These are phyloP conservation scores for Coemansia sp. DNA, from an alignment of 371 early-diverging fungal genomes.

Conservation along the genomic window DNA sequence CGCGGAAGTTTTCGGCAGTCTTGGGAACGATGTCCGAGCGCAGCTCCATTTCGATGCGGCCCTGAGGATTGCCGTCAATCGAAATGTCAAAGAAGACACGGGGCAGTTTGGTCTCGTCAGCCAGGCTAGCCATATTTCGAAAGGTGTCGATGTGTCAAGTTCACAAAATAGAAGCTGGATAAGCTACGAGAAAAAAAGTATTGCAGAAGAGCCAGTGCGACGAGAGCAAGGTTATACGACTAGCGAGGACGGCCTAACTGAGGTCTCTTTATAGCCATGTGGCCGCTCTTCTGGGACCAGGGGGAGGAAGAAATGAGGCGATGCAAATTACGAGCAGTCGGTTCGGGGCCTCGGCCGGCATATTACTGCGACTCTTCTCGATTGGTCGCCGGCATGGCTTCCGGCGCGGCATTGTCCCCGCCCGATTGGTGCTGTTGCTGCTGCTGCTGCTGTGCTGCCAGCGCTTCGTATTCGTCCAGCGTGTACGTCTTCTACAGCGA, in stretches of 20 bases:
- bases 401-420: too few relatives aligned
- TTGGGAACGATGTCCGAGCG: slow-evolving; percentile 90
- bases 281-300: slow-evolving; percentile 1
- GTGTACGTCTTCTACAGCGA: slow-evolving; percentile 13
- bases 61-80: slow-evolving; percentile 71
- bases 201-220: too few relatives aligned
- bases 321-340: neutral
- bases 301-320: neutral
- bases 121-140: slow-evolving; percentile 12
- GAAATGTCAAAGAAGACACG: slow-evolving; percentile 87
- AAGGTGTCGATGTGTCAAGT: too few relatives aligned
- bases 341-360: neutral
- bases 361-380: neutral
- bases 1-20: slow-evolving; percentile 99
- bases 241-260: too few relatives aligned
- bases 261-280: neutral
- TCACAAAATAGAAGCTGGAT: too few relatives aligned
- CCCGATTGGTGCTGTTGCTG: too few relatives aligned
- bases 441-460: neutral
- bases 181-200: too few relatives aligned
- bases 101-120: slow-evolving; percentile 20
- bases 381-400: neutral
- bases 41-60: slow-evolving; percentile 96
- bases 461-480: slow-evolving; percentile 9
- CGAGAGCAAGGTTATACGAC: too few relatives aligned